Conservation (phyloP, 2,329 filamentous ascomycete species). For the Alternaria tenuissima region DNA sequence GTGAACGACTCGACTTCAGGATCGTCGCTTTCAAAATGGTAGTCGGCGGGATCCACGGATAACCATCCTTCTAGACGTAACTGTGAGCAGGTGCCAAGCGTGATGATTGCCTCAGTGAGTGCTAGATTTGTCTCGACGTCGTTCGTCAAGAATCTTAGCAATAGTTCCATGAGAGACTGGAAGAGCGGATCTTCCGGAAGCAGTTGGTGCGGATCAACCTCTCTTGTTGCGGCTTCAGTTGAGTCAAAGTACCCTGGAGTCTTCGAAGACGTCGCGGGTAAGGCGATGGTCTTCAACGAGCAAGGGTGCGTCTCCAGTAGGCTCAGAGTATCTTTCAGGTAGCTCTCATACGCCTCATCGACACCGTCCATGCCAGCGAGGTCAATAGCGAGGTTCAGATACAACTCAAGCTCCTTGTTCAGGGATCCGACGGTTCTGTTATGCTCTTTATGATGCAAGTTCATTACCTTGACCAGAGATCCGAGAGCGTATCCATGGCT, state of each 20-base stretch:
- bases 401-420: constrained; percentile 75
- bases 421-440: constrained; percentile 76
- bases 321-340: constrained; percentile 74
- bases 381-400: constrained; percentile 72
- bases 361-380: constrained; percentile 75
- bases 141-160: constrained; percentile 87
- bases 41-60: constrained; percentile 69
- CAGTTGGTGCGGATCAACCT: constrained; percentile 66
- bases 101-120: constrained; percentile 82
- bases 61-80: constrained; percentile 92
- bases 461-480: constrained; percentile 75
- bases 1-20: constrained; percentile 34
- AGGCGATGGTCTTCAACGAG: constrained; percentile 72
- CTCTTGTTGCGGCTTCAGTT: constrained; percentile 62
- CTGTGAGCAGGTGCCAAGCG: constrained; percentile 83
- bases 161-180: constrained; percentile 61
- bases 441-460: constrained; percentile 61
- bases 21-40: constrained; percentile 43
- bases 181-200: constrained; percentile 69
- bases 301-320: constrained; percentile 77
- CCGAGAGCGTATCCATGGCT: constrained; percentile 87
- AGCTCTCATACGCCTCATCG: constrained; percentile 75
- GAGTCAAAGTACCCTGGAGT: constrained; percentile 58
- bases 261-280: constrained; percentile 67
- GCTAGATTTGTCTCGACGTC: constrained; percentile 90